phyloP scores from a whole-genome alignment of 306 rosid genomes.

The Malus orientalis region DNA sequence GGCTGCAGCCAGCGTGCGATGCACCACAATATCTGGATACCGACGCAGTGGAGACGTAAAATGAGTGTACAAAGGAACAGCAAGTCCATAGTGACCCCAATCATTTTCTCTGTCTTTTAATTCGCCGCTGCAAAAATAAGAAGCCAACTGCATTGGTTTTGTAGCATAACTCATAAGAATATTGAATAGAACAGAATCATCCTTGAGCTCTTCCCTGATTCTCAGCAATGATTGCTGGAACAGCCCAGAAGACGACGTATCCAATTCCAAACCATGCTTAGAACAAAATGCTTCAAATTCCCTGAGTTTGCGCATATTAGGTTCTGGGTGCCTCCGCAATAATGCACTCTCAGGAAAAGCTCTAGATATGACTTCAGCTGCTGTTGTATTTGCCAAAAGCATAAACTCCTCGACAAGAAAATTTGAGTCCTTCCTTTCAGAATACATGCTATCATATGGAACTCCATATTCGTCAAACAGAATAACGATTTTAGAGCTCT shows the following conservation, averaged over 20 bases:
- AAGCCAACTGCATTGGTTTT: constrained; percentile 70
- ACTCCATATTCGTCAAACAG: constrained; percentile 60
- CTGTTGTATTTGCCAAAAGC: constrained; percentile 81
- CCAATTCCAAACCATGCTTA: constrained; percentile 65
- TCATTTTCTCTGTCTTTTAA: constrained; percentile 35
- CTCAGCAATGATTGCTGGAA: constrained; percentile 51
- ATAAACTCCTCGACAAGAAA: constrained; percentile 82
- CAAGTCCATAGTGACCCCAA: constrained; percentile 76
- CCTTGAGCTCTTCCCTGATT: constrained; percentile 64
- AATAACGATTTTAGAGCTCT: constrained; percentile 44
- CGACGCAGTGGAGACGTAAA: constrained; percentile 86
- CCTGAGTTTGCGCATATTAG: constrained; percentile 60
- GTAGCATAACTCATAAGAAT: constrained; percentile 65
- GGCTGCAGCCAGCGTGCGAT: constrained; percentile 67
- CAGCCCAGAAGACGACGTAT: constrained; percentile 66
- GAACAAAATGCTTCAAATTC: constrained; percentile 76
- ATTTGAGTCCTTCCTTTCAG: constrained; percentile 48
- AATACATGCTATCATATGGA: constrained; percentile 52
- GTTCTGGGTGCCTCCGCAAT: constrained; percentile 85
- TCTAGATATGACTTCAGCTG: constrained; percentile 73
- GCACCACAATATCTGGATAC: constrained; percentile 92
- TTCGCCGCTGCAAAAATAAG: constrained; percentile 77
- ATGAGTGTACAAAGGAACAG: constrained; percentile 79
- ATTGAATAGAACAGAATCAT: constrained; percentile 52
- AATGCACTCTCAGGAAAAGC: constrained; percentile 77